A percentile compares a stretch with the other conserved stretches of the same genome.
phyloP scores from a whole-genome alignment of 768 basidiomycete species.

The Trametes coccinea region DNA sequence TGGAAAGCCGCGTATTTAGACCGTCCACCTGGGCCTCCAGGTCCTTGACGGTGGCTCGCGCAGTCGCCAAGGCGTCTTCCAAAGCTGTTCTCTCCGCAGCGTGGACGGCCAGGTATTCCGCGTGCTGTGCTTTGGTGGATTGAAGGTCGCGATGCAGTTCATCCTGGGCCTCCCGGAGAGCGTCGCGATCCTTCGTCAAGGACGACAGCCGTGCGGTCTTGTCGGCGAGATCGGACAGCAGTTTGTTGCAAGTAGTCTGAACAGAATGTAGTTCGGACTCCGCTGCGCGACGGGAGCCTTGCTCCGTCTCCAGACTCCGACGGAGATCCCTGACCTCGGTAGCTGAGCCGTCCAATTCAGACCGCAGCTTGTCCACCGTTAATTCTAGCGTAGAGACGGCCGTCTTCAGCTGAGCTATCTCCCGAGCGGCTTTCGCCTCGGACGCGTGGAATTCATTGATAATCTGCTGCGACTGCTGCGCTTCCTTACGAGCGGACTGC shows the following conservation, averaged over 20 bases:
- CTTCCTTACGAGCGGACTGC: not conserved
- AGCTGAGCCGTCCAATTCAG: conserved; percentile 3
- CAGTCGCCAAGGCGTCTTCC: conserved; percentile 11
- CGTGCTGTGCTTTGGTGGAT: conserved; percentile 1
- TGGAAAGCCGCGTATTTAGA: not conserved
- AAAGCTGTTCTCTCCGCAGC: conserved; percentile 13
- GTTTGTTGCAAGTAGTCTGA: conserved; percentile 1
- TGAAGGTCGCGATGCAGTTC: conserved; percentile 2
- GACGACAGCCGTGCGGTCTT: conserved; percentile 32
- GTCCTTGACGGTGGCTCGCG: not conserved
- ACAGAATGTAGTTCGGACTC: conserved; percentile 13
- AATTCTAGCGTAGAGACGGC: conserved; percentile 13
- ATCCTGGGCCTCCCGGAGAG: not conserved
- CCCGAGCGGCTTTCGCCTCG: not conserved
- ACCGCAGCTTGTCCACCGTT: conserved; percentile 8
- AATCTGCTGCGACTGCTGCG: conserved; percentile 1
- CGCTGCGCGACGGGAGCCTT: conserved; percentile 7
- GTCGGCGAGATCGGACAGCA: conserved; percentile 26
- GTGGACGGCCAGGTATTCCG: conserved; percentile 2
- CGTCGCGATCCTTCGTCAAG: conserved; percentile 20
- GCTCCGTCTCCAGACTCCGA: conserved; percentile 3
- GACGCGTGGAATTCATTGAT: conserved; percentile 3
- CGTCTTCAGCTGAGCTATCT: not conserved
- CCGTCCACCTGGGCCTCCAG: not conserved
- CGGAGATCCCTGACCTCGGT: conserved; percentile 6